These are phyloP conservation scores for Alternaria angustiovoidea DNA, from an alignment of 2,329 filamentous ascomycete genomes.

Conservation along the genomic window DNA sequence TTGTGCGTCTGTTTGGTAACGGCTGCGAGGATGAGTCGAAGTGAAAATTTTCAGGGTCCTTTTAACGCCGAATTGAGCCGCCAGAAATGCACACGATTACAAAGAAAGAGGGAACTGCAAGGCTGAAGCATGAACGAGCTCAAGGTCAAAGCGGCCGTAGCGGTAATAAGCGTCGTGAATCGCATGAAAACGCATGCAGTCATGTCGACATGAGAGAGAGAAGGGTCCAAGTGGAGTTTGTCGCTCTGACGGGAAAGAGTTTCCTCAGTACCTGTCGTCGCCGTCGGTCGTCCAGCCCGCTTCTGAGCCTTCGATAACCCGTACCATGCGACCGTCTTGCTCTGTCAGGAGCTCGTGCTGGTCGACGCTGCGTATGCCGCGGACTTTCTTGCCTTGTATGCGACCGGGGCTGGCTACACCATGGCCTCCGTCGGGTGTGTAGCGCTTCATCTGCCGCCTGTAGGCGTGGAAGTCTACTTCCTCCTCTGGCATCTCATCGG, in stretches of 20 bases:
- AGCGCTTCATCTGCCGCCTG: slow-evolving; percentile 72
- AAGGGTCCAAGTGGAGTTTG: slow-evolving; percentile 10
- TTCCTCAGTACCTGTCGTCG: slow-evolving; percentile 44
- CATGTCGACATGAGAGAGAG: slow-evolving; percentile 9
- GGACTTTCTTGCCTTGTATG: slow-evolving; percentile 48
- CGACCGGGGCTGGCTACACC: slow-evolving; percentile 40
- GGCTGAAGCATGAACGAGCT: background rate
- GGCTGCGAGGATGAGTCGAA: slow-evolving; percentile 22
- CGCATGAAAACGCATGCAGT: slow-evolving; percentile 11
- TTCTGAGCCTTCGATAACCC: slow-evolving; percentile 60
- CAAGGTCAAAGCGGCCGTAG: slow-evolving; percentile 5
- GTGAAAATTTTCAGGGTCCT: slow-evolving; percentile 22
- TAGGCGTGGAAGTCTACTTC: slow-evolving; percentile 85
- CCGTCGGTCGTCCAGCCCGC: slow-evolving; percentile 63
- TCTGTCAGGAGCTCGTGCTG: slow-evolving; percentile 50
- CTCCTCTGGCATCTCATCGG: slow-evolving; percentile 67
- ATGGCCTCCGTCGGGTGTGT: slow-evolving; percentile 52
- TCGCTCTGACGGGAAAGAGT: slow-evolving; percentile 5
- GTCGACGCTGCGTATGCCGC: slow-evolving; percentile 59
- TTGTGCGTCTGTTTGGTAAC: slow-evolving; percentile 12
- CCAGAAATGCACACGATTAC: slow-evolving; percentile 3
- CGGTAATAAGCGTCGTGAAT: slow-evolving; percentile 7
- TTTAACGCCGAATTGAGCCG: background rate
- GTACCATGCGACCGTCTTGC: slow-evolving; percentile 54
- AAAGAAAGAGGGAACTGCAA: background rate